phyloP scores from a whole-genome alignment of 106 monocot genomes.

The Dendrobium nobile region DNA sequence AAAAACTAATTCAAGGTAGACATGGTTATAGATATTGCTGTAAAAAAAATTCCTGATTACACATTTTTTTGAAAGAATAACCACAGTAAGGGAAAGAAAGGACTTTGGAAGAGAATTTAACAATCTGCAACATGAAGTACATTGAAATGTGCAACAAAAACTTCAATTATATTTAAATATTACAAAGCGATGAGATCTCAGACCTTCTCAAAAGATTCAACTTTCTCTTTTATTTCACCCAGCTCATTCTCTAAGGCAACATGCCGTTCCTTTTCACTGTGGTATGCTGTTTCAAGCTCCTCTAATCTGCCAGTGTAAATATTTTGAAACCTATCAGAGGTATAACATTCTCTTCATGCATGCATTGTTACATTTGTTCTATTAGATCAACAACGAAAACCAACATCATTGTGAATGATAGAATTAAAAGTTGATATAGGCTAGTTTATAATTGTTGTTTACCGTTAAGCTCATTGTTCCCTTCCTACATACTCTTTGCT shows the following conservation, averaged over 20 bases:
- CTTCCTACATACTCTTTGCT: no score
- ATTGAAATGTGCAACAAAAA: neutral
- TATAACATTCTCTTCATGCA: neutral
- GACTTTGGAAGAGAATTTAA: neutral
- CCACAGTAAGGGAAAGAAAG: neutral
- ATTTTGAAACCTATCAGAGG: neutral
- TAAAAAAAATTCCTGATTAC: neutral
- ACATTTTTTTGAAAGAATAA: neutral
- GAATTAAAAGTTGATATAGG: neutral
- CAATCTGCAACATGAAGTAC: neutral
- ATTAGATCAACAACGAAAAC: neutral
- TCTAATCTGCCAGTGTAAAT: slow-evolving; percentile 39
- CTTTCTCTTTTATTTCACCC: slow-evolving; percentile 44
- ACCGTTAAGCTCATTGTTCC: no score
- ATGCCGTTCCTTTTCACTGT: slow-evolving; percentile 48
- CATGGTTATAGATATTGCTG: neutral
- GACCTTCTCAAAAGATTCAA: slow-evolving; percentile 64
- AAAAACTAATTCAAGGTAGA: neutral
- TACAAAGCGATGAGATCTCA: slow-evolving; percentile 1
- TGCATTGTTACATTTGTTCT: neutral
- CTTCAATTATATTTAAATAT: neutral
- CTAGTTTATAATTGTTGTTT: no score
- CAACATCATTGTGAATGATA: neutral
- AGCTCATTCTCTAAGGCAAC: slow-evolving; percentile 42
- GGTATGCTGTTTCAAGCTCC: slow-evolving; percentile 52